Conservation (phyloP, 2,329 filamentous ascomycete species). For the Paraphoma sp. region DNA sequence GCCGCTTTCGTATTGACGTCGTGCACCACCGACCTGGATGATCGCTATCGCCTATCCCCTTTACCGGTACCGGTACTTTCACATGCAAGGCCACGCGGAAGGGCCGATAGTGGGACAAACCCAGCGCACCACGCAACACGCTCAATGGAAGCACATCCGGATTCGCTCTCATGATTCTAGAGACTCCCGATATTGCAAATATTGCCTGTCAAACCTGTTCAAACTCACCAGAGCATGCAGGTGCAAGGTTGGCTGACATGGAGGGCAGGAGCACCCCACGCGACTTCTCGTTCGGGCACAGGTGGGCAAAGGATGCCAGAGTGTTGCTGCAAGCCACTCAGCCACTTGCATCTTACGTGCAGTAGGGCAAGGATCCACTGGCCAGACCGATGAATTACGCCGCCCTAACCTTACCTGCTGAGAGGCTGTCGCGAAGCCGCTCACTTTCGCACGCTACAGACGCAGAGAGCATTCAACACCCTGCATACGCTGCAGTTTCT, state of each 20-base stretch:
- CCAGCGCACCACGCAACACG: no score
- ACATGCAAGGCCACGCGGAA: neutral
- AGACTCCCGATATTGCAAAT: no score
- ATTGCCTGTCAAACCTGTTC: neutral
- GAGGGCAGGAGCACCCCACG: slow-evolving; percentile 17
- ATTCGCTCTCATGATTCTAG: no score
- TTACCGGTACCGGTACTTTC: slow-evolving; percentile 1
- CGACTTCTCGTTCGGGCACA: slow-evolving; percentile 24
- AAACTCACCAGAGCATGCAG: neutral
- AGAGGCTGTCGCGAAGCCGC: slow-evolving; percentile 7
- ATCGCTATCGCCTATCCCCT: neutral
- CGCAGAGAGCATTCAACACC: slow-evolving; percentile 15
- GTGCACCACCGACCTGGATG: neutral
- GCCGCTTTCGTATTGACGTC: neutral
- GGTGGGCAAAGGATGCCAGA: slow-evolving; percentile 20
- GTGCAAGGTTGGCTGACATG: slow-evolving; percentile 1
- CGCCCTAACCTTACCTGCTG: slow-evolving; percentile 16
- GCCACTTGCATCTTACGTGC: slow-evolving; percentile 37
- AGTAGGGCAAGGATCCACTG: slow-evolving; percentile 25
- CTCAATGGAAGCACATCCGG: no score
- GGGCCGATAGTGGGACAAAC: neutral
- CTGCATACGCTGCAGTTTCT: neutral
- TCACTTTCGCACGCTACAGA: slow-evolving; percentile 19
- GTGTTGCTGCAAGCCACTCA: slow-evolving; percentile 26
- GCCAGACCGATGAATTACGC: slow-evolving; percentile 27